These are phyloP conservation scores for Rosa persica DNA, from an alignment of 306 rosid genomes.

Conservation along the genomic window DNA sequence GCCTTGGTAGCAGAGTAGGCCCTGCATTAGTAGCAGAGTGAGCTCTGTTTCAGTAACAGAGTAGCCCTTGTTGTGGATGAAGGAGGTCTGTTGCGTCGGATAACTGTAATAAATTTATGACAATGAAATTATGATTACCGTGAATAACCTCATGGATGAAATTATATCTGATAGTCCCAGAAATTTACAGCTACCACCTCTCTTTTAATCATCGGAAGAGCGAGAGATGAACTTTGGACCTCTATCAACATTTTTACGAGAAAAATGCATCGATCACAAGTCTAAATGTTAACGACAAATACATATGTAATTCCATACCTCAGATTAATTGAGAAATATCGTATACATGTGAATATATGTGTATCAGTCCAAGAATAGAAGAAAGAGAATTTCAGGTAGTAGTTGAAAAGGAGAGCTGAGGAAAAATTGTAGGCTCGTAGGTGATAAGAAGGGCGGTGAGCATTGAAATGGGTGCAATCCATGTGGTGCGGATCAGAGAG, in stretches of 20 bases:
- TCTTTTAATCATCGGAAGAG: too few species aligned
- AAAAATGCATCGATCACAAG: neutral
- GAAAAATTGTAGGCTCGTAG: neutral
- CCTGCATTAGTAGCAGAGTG: neutral
- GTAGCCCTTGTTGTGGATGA: neutral
- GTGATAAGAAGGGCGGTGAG: neutral
- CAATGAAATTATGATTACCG: neutral
- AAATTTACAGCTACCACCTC: neutral
- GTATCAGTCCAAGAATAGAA: neutral
- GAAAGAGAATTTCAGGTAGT: neutral
- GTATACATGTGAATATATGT: neutral
- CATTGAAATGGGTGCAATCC: neutral
- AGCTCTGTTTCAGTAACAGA: neutral
- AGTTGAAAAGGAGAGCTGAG: neutral
- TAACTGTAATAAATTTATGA: neutral
- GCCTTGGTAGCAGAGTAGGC: neutral
- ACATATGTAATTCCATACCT: neutral
- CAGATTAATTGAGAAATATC: neutral
- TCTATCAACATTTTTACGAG: neutral
- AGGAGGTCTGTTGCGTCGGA: neutral
- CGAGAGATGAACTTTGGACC: neutral
- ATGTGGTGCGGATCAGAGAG: neutral
- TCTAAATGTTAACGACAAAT: neutral
- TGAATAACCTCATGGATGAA: neutral
- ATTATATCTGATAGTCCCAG: neutral